phyloP scores from a whole-genome alignment of 257 asterid genomes.

The Nicotiana otophora region DNA sequence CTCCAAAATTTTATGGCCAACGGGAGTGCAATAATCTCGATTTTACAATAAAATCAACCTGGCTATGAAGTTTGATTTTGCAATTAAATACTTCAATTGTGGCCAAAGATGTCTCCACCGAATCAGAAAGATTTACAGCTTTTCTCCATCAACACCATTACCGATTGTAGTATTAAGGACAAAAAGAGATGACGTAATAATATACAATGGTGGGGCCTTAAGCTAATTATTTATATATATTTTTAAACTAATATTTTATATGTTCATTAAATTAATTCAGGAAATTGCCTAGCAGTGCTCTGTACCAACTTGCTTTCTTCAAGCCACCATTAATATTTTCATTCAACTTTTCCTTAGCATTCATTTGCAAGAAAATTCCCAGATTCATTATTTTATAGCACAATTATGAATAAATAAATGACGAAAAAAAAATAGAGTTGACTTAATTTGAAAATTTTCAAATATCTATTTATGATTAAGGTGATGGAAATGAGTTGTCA shows the following conservation, averaged over 20 bases:
- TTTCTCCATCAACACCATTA: background rate
- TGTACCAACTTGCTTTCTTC: background rate
- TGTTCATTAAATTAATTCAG: background rate
- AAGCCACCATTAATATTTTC: background rate
- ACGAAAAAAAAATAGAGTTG: background rate
- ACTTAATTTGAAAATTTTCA: background rate
- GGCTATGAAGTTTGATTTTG: background rate
- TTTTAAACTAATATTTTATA: background rate
- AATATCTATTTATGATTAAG: background rate
- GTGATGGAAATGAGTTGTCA: background rate
- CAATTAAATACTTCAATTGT: constrained; percentile 1
- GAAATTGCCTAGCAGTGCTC: background rate
- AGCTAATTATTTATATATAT: background rate
- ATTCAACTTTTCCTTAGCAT: no score
- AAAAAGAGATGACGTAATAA: background rate
- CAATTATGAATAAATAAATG: background rate
- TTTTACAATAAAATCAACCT: no score
- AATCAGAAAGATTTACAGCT: constrained; percentile 3
- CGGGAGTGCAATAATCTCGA: no score
- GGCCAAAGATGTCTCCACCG: constrained; percentile 17
- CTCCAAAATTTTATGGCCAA: no score
- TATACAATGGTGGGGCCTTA: constrained; percentile 13
- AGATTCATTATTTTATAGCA: no score
- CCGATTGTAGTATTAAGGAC: background rate
- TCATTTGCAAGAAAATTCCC: no score